These are phyloP conservation scores for Epichloe festucae DNA, from an alignment of 2,329 filamentous ascomycete species.

Conservation along the genomic window DNA sequence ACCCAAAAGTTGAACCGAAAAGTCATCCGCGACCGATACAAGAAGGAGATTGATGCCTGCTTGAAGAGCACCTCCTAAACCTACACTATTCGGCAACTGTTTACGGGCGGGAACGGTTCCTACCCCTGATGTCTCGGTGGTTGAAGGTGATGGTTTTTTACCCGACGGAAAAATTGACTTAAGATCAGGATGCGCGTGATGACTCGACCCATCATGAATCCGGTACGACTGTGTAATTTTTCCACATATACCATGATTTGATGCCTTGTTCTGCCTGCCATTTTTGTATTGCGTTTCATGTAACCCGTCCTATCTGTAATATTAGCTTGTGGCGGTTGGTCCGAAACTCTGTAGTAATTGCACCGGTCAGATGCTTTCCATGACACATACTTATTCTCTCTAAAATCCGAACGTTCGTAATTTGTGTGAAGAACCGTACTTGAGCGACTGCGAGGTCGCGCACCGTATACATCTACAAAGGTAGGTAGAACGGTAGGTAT, in stretches of 20 bases:
- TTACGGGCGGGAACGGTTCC: not conserved
- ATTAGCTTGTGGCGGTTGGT: constrained; percentile 2
- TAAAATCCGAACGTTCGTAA: no score
- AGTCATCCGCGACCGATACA: constrained; percentile 35
- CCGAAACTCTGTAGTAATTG: not conserved
- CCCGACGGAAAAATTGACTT: not conserved
- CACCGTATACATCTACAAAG: no score
- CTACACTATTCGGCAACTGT: not conserved
- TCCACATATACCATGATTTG: not conserved
- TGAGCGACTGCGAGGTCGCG: no score
- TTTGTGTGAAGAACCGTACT: no score
- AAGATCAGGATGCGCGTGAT: not conserved
- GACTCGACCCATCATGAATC: not conserved
- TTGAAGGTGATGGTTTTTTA: no score
- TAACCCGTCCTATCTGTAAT: not conserved
- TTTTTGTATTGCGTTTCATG: not conserved
- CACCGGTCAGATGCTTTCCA: not conserved
- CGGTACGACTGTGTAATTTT: not conserved
- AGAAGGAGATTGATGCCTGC: constrained; percentile 34
- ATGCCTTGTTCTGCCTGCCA: not conserved
- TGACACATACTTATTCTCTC: not conserved
- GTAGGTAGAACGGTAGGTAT: no score
- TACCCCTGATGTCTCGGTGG: not conserved
- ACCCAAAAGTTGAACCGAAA: constrained; percentile 48
- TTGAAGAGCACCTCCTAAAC: constrained; percentile 16